These are phyloP conservation scores for Amanita thiersii DNA, from an alignment of 768 basidiomycete species.

Conservation along the genomic window DNA sequence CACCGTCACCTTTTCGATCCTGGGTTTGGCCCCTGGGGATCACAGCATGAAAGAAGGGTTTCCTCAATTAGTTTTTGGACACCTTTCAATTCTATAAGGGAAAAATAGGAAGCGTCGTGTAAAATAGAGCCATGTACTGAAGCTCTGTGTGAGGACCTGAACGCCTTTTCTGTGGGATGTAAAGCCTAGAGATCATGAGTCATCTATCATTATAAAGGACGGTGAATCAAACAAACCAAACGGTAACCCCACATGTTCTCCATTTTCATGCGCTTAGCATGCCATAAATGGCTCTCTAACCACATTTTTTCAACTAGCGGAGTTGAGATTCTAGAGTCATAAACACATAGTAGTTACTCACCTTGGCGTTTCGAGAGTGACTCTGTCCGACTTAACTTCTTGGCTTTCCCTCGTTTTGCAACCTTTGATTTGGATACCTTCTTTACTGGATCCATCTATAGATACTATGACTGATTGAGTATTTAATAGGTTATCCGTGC, in stretches of 20 bases:
- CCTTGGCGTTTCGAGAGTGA: conserved; percentile 67
- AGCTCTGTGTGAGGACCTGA: conserved; percentile 87
- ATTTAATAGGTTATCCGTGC: no score
- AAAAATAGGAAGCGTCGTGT: conserved; percentile 85
- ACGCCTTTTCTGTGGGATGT: conserved; percentile 86
- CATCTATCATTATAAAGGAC: not conserved
- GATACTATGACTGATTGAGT: not conserved
- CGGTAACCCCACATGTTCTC: conserved; percentile 87
- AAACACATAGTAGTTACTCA: conserved; percentile 22
- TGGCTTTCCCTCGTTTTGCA: conserved; percentile 60
- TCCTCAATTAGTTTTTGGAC: conserved; percentile 43
- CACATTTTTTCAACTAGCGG: conserved; percentile 72
- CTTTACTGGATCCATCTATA: conserved; percentile 40
- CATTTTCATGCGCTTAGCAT: conserved; percentile 96
- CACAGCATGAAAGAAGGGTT: conserved; percentile 49
- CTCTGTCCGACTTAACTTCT: conserved; percentile 49
- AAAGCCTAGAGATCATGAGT: conserved; percentile 48
- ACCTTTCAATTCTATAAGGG: conserved; percentile 68
- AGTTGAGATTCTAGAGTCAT: not conserved
- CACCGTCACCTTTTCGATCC: conserved; percentile 46
- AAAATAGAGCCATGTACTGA: conserved; percentile 77
- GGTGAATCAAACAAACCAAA: conserved; percentile 39
- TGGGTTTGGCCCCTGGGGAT: conserved; percentile 55
- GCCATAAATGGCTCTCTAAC: conserved; percentile 97
- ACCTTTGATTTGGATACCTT: conserved; percentile 32